A percentile compares a stretch with the other conserved stretches of the same genome.
Conservation (phyloP, 768 basidiomycete genomes). For the Collybia sordida region DNA sequence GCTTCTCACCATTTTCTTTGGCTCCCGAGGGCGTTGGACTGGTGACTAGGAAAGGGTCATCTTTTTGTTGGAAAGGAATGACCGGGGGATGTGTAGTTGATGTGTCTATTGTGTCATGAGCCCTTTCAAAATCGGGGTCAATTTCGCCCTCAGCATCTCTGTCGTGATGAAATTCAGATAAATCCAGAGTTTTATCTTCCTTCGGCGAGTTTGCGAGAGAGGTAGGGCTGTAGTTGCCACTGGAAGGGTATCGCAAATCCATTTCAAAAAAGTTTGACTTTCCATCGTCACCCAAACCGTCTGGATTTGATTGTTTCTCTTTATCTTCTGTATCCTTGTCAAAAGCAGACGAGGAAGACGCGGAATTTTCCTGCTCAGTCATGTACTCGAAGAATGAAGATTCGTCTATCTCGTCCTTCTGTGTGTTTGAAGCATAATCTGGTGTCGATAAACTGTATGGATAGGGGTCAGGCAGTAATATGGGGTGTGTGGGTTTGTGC, state of each 20-base stretch:
- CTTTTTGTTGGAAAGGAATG: not conserved
- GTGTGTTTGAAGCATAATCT: slow-evolving; percentile 9
- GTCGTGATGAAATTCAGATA: slow-evolving; percentile 13
- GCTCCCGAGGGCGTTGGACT: no score
- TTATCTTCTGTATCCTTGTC: slow-evolving; percentile 21
- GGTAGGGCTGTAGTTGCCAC: not conserved
- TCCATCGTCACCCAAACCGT: slow-evolving; percentile 6
- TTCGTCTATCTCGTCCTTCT: slow-evolving; percentile 11
- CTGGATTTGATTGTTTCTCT: slow-evolving; percentile 1
- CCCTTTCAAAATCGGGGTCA: slow-evolving; percentile 30
- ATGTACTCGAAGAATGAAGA: slow-evolving; percentile 25
- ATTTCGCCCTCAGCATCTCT: slow-evolving; percentile 36
- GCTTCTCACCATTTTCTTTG: not conserved
- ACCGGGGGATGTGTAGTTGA: not conserved
- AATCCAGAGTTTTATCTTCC: no score
- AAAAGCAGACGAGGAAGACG: slow-evolving; percentile 26
- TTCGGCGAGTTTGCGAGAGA: no score
- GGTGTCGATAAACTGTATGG: slow-evolving; percentile 51
- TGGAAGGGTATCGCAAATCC: slow-evolving; percentile 21
- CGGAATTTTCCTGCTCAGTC: slow-evolving; percentile 24
- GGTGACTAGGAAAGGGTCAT: not conserved
- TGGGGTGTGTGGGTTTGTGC: slow-evolving; percentile 26
- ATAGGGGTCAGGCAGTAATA: slow-evolving; percentile 41
- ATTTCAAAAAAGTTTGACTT: slow-evolving; percentile 5
- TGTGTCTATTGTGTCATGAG: slow-evolving; percentile 1